These are phyloP conservation scores for Mortierella polycephala DNA, from an alignment of 371 early-diverging fungal genomes.

Conservation along the genomic window DNA sequence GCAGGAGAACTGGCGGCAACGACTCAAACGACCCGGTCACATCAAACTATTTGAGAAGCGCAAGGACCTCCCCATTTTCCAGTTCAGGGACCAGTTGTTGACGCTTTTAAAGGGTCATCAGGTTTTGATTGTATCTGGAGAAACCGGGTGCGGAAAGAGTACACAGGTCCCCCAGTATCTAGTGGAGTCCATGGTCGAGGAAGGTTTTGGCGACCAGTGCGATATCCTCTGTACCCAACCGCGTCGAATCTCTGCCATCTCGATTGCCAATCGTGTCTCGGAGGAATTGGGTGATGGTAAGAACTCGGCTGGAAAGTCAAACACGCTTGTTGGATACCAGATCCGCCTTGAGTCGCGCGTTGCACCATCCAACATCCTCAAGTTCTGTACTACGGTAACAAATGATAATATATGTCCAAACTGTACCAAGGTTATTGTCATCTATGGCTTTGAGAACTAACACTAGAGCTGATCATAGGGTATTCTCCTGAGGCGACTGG, in stretches of 20 bases:
- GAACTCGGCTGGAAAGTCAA: slow-evolving; percentile 59
- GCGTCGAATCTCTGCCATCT: slow-evolving; percentile 93
- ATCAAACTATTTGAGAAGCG: slow-evolving; percentile 63
- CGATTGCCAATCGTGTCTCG: slow-evolving; percentile 92
- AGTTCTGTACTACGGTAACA: slow-evolving; percentile 79
- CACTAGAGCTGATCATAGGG: slow-evolving; percentile 54
- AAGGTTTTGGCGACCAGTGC: slow-evolving; percentile 55
- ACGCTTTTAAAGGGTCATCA: slow-evolving; percentile 64
- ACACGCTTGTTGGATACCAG: slow-evolving; percentile 84
- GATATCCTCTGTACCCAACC: slow-evolving; percentile 95
- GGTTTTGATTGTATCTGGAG: slow-evolving; percentile 86
- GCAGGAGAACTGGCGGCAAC: slow-evolving; percentile 39
- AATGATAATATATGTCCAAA: background rate
- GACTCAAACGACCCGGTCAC: slow-evolving; percentile 54
- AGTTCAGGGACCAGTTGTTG: slow-evolving; percentile 67
- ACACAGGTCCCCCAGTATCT: slow-evolving; percentile 93
- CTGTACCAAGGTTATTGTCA: background rate
- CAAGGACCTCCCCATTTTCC: slow-evolving; percentile 68
- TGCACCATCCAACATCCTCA: slow-evolving; percentile 66
- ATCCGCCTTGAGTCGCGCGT: slow-evolving; percentile 78
- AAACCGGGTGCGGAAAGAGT: slow-evolving; percentile 96
- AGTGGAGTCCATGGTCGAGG: slow-evolving; percentile 68
- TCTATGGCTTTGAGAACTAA: background rate
- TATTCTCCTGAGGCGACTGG: slow-evolving; percentile 76
- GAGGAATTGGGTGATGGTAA: slow-evolving; percentile 76